Conservation (phyloP, 345 rosid species). For the Syzygium aromaticum region DNA sequence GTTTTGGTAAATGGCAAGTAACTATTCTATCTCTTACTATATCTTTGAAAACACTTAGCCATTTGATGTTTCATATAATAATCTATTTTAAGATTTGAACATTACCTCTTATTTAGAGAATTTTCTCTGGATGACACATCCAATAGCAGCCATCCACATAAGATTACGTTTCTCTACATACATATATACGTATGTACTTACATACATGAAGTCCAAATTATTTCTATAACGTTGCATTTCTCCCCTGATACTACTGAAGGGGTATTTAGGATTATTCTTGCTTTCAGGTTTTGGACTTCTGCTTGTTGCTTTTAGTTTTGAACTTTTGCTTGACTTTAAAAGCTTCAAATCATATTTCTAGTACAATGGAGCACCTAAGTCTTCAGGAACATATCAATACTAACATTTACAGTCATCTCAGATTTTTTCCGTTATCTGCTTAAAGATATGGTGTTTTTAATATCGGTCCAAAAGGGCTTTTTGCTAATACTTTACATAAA, state of each 20-base stretch:
- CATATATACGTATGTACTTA: not conserved
- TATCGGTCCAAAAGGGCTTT: not conserved
- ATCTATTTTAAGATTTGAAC: not conserved
- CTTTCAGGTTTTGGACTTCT: not conserved
- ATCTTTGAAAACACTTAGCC: not conserved
- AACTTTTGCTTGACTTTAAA: not conserved
- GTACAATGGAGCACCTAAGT: not conserved
- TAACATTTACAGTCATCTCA: not conserved
- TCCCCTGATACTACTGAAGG: not conserved
- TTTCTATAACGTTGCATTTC: not conserved
- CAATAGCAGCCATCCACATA: not conserved
- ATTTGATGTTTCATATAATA: not conserved
- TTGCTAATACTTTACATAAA: not conserved
- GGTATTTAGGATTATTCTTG: not conserved
- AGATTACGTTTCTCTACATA: not conserved
- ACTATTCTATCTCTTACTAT: not conserved
- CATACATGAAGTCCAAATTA: not conserved
- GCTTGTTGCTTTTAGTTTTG: not conserved
- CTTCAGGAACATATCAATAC: not conserved
- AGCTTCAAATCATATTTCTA: not conserved
- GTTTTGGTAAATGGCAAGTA: not conserved
- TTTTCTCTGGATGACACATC: not conserved
- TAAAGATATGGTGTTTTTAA: not conserved
- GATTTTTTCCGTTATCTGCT: not conserved
- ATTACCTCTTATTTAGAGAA: not conserved